Percentiles rank a stretch among this genome's conserved stretches.
Evolutionary conservation across 352 stramenopile genomes (phyloP).

Genomic region (Phytophthora litchii): DNA sequence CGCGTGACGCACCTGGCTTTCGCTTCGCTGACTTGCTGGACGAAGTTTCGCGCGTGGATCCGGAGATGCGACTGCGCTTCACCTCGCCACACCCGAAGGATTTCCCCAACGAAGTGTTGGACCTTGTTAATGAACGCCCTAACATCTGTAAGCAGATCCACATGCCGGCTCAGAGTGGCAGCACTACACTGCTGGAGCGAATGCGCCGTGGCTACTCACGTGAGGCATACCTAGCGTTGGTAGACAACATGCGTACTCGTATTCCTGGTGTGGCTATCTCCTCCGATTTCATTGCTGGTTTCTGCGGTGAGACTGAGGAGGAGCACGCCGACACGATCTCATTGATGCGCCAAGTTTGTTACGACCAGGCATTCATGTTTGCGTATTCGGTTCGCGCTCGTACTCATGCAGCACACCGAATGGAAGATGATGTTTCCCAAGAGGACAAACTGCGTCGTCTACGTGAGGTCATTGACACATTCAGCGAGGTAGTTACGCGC

Average conservation of each 20-base stretch:
- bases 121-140: conserved; percentile 86
- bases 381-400: conserved; percentile 96
- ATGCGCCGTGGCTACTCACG: conserved; percentile 98
- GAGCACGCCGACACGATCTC: conserved; percentile 96
- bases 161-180: conserved; percentile 98
- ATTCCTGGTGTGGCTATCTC: conserved; percentile 89
- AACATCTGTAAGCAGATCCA: conserved; percentile 99
- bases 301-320: conserved; percentile 98
- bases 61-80: conserved; percentile 98
- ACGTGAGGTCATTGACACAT: conserved; percentile 96
- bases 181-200: conserved; percentile 75
- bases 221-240: conserved; percentile 97
- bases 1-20: conserved; percentile 88
- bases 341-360: conserved; percentile 85
- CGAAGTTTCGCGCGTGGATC: conserved; percentile 90
- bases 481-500: conserved; percentile 87
- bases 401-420: conserved; percentile 95
- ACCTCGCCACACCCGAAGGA: conserved; percentile 99
- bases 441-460: conserved; percentile 96
- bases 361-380: conserved; percentile 99
- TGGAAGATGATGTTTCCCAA: conserved; percentile 95
- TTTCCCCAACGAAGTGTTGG: conserved; percentile 95
- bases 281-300: conserved; percentile 98
- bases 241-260: conserved; percentile 90
- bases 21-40: conserved; percentile 98